These are phyloP conservation scores for Fraxinus platypoda DNA, from an alignment of 305 asterid species.

Conservation along the genomic window DNA sequence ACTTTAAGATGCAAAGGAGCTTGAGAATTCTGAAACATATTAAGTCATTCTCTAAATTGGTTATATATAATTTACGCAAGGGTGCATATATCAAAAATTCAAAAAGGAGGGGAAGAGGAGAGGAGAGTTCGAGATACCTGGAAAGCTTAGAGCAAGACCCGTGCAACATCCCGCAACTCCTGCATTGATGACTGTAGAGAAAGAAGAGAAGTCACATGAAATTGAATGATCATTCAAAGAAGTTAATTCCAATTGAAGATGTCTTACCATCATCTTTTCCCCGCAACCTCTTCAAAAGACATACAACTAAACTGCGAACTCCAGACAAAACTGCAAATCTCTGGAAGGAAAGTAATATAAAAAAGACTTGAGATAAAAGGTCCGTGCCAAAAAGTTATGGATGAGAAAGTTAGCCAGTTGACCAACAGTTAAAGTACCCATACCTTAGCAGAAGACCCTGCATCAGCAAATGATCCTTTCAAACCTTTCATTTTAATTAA, in stretches of 20 bases:
- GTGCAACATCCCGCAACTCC: slow-evolving; percentile 97
- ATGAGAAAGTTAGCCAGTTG: neutral
- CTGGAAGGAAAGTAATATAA: slow-evolving; percentile 30
- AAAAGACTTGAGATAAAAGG: neutral
- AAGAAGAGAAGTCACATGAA: slow-evolving; percentile 15
- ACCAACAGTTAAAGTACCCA: neutral
- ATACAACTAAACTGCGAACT: slow-evolving; percentile 82
- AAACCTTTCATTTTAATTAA: slow-evolving; percentile 68
- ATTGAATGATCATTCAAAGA: neutral
- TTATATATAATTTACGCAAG: neutral
- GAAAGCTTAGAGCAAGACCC: slow-evolving; percentile 87
- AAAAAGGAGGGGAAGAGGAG: neutral
- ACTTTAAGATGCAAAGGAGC: neutral
- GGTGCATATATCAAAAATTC: neutral
- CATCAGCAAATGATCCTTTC: slow-evolving; percentile 77
- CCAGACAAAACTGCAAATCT: slow-evolving; percentile 85
- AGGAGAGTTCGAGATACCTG: slow-evolving; percentile 45
- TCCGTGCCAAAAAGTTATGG: neutral
- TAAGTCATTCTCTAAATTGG: neutral
- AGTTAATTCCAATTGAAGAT: slow-evolving; percentile 5
- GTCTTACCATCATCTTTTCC: slow-evolving; percentile 89
- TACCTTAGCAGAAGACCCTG: slow-evolving; percentile 88
- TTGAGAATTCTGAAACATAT: neutral
- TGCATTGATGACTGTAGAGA: slow-evolving; percentile 65
- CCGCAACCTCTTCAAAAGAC: slow-evolving; percentile 75